These are phyloP conservation scores for Blastobotrys petasosporus DNA, from an alignment of 1,139 yeast species.

Conservation along the genomic window DNA sequence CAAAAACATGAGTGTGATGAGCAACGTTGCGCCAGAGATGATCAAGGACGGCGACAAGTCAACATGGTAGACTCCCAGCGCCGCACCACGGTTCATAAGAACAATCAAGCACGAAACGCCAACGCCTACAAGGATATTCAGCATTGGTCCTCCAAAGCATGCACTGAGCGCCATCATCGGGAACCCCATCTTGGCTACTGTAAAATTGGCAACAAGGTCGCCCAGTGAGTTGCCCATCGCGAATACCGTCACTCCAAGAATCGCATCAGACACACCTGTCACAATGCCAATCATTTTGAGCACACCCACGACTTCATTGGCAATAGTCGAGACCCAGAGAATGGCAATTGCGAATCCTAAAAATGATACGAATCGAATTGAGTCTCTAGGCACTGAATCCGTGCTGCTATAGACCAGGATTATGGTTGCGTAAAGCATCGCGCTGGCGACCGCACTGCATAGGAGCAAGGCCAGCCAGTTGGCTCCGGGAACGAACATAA, in stretches of 20 bases:
- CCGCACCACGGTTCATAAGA: slow-evolving; percentile 29
- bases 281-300: slow-evolving; percentile 58
- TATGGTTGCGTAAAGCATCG: background rate
- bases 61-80: slow-evolving; percentile 30
- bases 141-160: slow-evolving; percentile 87
- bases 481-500: slow-evolving; percentile 8
- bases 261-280: slow-evolving; percentile 65
- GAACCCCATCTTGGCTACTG: slow-evolving; percentile 80
- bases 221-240: slow-evolving; percentile 93
- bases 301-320: slow-evolving; percentile 67
- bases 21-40: slow-evolving; percentile 47
- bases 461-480: slow-evolving; percentile 3
- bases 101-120: slow-evolving; percentile 61
- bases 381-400: background rate
- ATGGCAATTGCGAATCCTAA: slow-evolving; percentile 64
- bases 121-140: slow-evolving; percentile 56
- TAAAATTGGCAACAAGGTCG: slow-evolving; percentile 77
- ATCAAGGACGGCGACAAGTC: slow-evolving; percentile 44
- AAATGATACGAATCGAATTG: slow-evolving; percentile 22
- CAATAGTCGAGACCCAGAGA: slow-evolving; percentile 68
- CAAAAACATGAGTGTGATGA: slow-evolving; percentile 50
- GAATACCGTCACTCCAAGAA: slow-evolving; percentile 78
- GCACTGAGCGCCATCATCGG: slow-evolving; percentile 93
- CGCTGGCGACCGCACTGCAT: background rate
- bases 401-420: background rate